Evolutionary conservation across 306 rosid genomes (phyloP), one percentile per base, ranked within the genome.

Genomic region (Amphicarpaea edgeworthii): DNA sequence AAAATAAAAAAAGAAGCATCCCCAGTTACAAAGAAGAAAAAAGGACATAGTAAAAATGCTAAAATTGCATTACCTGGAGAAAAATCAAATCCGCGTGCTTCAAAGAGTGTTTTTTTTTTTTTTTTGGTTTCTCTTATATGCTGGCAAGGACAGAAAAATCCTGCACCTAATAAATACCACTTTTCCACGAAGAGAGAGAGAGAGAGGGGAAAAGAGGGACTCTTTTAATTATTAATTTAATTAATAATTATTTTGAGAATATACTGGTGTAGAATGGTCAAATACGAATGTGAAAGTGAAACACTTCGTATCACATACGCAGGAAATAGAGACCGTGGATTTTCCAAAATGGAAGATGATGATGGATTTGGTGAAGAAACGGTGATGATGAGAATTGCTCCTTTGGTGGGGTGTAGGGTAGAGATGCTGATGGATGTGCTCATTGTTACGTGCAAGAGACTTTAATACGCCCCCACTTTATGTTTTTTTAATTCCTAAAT

Each of bases 221-320:
- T 19, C 12, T 68, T 24, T 19, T 8, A 16, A 20, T 37, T 34
- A 7, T 49, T 3, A 16, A 30, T 11, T 50, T 3, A 2, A 28
- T 28, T 28, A 28, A 9, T 63, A 19, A 50, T 21, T 77, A 5
- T 57, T 45, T 19, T 30, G 3, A 77, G 15, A 38, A 9, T 9
- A 20, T 16, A 23, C n/a, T 50, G 0, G n/a, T n/a, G n/a, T n/a
- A n/a, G n/a, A n/a, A n/a, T 12, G 47, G 82, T 78, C 78, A 79
- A 78, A 28, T 47, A 14, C 8, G 71, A 79, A 71, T 38, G 74
- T 32, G 74, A 28, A 28, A 0, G 5, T n/a, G n/a, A 78, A 43
- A 23, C 26, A 42, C 38, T 63, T 58, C 87, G 86, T 86, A 62
- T 84, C 40, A 49, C 26, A 37, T 79, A 77, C 61, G 74, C 78